Evolutionary conservation across 2,329 filamentous ascomycete species (phyloP), one percentile per base, ranked within the genome.

Genomic region (Periconia digitata): DNA sequence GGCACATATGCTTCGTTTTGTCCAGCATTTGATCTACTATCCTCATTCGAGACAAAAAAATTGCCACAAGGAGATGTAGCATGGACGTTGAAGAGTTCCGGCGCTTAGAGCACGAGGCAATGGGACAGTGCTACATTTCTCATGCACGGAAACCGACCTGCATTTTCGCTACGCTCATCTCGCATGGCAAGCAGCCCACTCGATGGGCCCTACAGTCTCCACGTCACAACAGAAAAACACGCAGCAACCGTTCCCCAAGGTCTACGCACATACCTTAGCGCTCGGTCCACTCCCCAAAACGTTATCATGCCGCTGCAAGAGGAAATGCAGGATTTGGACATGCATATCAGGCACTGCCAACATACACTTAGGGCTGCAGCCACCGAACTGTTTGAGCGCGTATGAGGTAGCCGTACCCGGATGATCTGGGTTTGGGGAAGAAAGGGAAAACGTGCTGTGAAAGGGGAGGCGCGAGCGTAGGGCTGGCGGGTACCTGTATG

Each of bases 301-400:
- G 22, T 35, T 37, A 23, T 37, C 43, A 49, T 36, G 48, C 43
- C 43, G 44, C 46, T 53, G 44, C 43, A 50, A 32, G 17, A 44
- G 36, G 40, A 34, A 42, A 37, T 44, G 40, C 35, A n/a, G n/a
- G 13, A 35, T 46, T 53, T 32, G 27, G 27, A 3, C 27, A 32
- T 32, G 27, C 27, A 32, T 32, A 32, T 32, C 27, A 12, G 27
- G 27, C 3, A 32, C 38, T 38, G 35, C 48, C 5, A 38, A 59
- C 17, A 52, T 62, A 56, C 53, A 52, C 50, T 56, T 60, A 60
- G 44, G 58, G 57, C 61, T 61, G 59, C 62, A 60, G 59, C 56
- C 56, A 62, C 58, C 43, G 50, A 24, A 7, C 8, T 37, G 20
- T 40, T 16, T 21, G 23, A 49, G 45, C 46, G 46, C 45, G 39